phyloP scores from a whole-genome alignment of 208 protist genomes.

The Wallacemonas rigidus region DNA sequence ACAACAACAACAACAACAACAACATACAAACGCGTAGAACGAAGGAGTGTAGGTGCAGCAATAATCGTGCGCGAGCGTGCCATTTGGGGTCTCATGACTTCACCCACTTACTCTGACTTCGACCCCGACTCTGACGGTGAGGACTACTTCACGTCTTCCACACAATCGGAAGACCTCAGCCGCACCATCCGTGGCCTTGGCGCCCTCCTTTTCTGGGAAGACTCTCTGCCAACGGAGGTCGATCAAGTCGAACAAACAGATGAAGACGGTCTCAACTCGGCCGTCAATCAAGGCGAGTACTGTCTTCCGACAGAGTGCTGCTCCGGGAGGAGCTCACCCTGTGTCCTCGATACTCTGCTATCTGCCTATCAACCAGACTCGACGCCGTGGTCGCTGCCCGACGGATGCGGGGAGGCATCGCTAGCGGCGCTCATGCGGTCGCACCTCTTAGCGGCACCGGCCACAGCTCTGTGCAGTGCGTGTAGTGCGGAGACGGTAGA shows the following conservation, averaged over 20 bases:
- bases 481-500: not conserved
- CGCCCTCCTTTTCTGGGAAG: not conserved
- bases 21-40: too few relatives aligned
- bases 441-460: not conserved
- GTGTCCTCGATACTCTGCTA: not conserved
- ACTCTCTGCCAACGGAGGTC: not conserved
- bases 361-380: not conserved
- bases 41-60: too few relatives aligned
- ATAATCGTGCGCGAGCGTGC: too few relatives aligned
- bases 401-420: not conserved
- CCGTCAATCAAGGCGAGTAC: not conserved
- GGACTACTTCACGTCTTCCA: slow-evolving; percentile 1
- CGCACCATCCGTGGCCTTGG: not conserved
- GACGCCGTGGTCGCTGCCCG: not conserved
- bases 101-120: not conserved
- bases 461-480: not conserved
- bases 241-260: not conserved
- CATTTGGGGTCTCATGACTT: too few relatives aligned
- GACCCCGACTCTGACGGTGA: slow-evolving; percentile 6
- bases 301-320: not conserved
- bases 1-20: too few relatives aligned
- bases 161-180: slow-evolving; percentile 1
- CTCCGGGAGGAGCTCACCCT: not conserved
- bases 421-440: not conserved
- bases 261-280: not conserved